Evolutionary conservation across 768 basidiomycete genomes (phyloP).

Genomic region (Tricholoma sp.): DNA sequence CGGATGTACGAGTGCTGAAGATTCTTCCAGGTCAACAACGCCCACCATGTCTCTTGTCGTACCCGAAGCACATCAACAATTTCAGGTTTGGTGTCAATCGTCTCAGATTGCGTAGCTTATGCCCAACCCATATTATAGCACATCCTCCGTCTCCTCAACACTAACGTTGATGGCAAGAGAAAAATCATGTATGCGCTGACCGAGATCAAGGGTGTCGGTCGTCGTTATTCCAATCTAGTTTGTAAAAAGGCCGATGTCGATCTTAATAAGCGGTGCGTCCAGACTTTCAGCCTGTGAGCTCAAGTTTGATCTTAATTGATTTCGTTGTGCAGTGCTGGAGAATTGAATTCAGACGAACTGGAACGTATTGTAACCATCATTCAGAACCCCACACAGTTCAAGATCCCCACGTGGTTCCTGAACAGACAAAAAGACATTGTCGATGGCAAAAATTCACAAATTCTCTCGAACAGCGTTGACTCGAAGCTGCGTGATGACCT

Average conservation of each 20-base stretch:
- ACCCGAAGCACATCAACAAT: constrained; percentile 92
- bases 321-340: constrained; percentile 70
- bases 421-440: constrained; percentile 99
- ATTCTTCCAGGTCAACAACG: constrained; percentile 15
- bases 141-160: constrained; percentile 98
- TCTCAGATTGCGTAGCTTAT: not conserved
- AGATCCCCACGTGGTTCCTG: constrained; percentile 98
- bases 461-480: constrained; percentile 94
- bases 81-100: constrained; percentile 54
- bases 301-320: not conserved
- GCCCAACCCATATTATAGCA: constrained; percentile 49
- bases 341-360: constrained; percentile 98
- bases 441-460: constrained; percentile 95
- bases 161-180: constrained; percentile 98
- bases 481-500: constrained; percentile 98
- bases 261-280: constrained; percentile 93
- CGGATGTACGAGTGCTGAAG: constrained; percentile 19
- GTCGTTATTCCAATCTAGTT: constrained; percentile 97
- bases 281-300: not conserved
- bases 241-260: constrained; percentile 99
- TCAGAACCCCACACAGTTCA: constrained; percentile 99
- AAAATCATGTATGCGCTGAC: constrained; percentile 99
- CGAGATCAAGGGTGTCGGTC: constrained; percentile 99
- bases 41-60: constrained; percentile 90
- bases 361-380: constrained; percentile 99